These are phyloP conservation scores for Lophiotrema nucula DNA, from an alignment of 495 filamentous ascomycete species.

Conservation along the genomic window DNA sequence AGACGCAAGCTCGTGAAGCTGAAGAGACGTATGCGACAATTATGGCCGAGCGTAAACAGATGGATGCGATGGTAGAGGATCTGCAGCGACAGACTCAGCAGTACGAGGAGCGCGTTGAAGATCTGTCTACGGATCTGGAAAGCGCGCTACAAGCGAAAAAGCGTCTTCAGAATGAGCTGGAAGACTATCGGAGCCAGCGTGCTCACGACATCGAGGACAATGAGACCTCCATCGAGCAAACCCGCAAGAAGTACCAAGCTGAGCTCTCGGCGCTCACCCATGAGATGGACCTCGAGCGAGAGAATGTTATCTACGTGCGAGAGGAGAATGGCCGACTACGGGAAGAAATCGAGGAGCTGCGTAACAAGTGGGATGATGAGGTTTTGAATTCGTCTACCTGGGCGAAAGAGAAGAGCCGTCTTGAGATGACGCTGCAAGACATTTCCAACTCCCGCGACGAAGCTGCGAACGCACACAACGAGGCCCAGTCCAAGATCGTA, in stretches of 20 bases:
- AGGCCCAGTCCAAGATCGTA: constrained; percentile 89
- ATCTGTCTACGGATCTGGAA: constrained; percentile 85
- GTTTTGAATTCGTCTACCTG: constrained; percentile 96
- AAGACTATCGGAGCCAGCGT: constrained; percentile 92
- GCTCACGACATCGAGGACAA: constrained; percentile 97
- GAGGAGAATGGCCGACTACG: constrained; percentile 66
- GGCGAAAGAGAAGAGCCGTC: constrained; percentile 94
- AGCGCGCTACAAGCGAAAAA: constrained; percentile 88
- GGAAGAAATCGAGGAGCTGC: constrained; percentile 91
- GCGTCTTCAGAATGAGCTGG: constrained; percentile 92
- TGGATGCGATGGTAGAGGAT: constrained; percentile 86
- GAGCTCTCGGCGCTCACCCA: constrained; percentile 86
- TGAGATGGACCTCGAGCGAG: constrained; percentile 89
- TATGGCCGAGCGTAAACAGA: constrained; percentile 87
- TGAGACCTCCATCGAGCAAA: constrained; percentile 94
- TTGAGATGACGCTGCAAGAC: constrained; percentile 89
- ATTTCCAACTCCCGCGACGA: constrained; percentile 88
- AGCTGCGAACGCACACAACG: constrained; percentile 87
- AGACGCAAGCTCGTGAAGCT: constrained; percentile 79
- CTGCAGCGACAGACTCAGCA: constrained; percentile 85
- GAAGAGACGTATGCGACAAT: constrained; percentile 88
- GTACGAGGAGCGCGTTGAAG: constrained; percentile 87
- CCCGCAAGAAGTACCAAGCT: constrained; percentile 91
- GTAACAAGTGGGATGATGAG: constrained; percentile 98
- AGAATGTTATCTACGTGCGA: constrained; percentile 70